phyloP scores from a whole-genome alignment of 768 basidiomycete species.

The Cystoderma amianthinum region DNA sequence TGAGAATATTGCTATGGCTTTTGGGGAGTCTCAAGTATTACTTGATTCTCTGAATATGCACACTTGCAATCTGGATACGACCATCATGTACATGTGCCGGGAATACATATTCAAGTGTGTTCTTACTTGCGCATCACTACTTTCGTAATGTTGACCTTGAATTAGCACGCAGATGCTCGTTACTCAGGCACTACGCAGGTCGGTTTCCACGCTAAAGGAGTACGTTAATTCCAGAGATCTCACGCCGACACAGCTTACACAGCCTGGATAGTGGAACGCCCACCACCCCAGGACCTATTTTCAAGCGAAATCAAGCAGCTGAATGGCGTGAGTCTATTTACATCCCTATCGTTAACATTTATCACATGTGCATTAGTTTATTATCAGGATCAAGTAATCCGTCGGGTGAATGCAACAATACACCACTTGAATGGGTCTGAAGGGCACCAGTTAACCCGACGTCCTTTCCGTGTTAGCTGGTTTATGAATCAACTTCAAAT shows the following conservation, averaged over 20 bases:
- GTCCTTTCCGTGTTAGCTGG: conserved; percentile 70
- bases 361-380: conserved; percentile 34
- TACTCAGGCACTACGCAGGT: conserved; percentile 60
- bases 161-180: conserved; percentile 60
- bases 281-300: conserved; percentile 36
- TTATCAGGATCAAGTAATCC: conserved; percentile 63
- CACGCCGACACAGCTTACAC: conserved; percentile 29
- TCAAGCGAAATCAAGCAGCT: conserved; percentile 65
- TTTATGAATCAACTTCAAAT: conserved; percentile 60
- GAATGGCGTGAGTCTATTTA: conserved; percentile 63
- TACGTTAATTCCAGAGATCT: conserved; percentile 11
- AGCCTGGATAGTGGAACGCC: conserved; percentile 35
- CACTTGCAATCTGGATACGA: conserved; percentile 63
- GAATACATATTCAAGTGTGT: conserved; percentile 75
- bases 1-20: conserved; percentile 53
- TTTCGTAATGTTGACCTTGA: conserved; percentile 3
- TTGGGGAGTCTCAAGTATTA: conserved; percentile 59
- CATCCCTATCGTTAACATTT: neutral
- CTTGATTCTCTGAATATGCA: conserved; percentile 65
- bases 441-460: conserved; percentile 52
- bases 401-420: conserved; percentile 48
- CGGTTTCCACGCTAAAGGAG: conserved; percentile 18
- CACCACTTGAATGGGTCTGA: conserved; percentile 42
- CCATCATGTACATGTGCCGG: conserved; percentile 57
- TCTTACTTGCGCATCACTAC: conserved; percentile 4